phyloP scores from a whole-genome alignment of 257 asterid species.

The Salvia rosmarinus region DNA sequence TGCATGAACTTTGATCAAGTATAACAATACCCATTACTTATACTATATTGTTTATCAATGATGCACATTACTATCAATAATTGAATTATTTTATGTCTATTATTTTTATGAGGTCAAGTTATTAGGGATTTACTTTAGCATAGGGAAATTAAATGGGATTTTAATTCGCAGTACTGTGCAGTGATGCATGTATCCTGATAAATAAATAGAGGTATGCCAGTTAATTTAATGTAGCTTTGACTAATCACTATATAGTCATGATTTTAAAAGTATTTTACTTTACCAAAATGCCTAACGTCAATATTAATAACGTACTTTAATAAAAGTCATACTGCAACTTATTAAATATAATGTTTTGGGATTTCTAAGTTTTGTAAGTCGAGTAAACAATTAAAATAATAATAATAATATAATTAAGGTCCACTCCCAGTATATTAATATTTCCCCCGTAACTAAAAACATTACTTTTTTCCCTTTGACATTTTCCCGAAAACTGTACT shows the following conservation, averaged over 20 bases:
- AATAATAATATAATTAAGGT: not conserved
- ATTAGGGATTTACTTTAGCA: not conserved
- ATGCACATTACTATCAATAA: not conserved
- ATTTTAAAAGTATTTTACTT: not conserved
- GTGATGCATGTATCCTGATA: conserved; percentile 20
- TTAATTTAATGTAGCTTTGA: conserved; percentile 2
- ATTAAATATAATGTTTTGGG: not conserved
- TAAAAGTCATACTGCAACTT: conserved; percentile 5
- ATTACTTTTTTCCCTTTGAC: too few species aligned
- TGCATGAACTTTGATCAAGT: too few species aligned
- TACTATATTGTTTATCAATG: too few species aligned
- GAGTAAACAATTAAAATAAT: not conserved
- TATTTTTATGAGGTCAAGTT: not conserved
- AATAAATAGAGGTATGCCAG: not conserved
- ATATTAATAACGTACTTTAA: not conserved
- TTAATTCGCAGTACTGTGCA: not conserved
- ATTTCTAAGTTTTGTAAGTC: not conserved
- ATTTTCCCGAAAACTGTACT: too few species aligned
- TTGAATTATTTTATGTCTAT: not conserved
- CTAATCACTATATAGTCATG: not conserved
- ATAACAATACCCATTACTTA: too few species aligned
- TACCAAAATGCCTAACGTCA: not conserved
- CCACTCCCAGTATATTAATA: not conserved
- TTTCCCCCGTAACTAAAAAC: not conserved
- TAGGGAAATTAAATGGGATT: not conserved